phyloP scores from a whole-genome alignment of 495 filamentous ascomycete species.

The Penicillium fimorum region DNA sequence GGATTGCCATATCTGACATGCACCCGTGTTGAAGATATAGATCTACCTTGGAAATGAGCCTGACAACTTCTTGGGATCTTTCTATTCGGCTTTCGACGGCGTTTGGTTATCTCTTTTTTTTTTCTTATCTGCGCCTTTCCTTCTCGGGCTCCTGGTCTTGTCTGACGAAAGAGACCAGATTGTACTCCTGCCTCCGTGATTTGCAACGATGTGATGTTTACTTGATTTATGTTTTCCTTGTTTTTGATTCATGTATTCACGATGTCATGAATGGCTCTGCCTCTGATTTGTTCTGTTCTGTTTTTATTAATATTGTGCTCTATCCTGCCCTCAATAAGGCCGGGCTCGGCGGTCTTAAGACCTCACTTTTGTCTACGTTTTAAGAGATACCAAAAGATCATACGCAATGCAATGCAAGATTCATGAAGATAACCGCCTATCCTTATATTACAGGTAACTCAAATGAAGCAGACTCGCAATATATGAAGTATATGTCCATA shows the following conservation, averaged over 20 bases:
- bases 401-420: background rate
- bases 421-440: background rate
- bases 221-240: conserved; percentile 16
- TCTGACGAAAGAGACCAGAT: conserved; percentile 1
- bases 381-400: conserved; percentile 2
- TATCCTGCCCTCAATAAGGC: background rate
- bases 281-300: background rate
- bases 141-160: conserved; percentile 20
- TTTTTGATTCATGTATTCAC: conserved; percentile 22
- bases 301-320: background rate
- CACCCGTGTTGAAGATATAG: conserved; percentile 69
- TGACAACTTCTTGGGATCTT: background rate
- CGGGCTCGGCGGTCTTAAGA: background rate
- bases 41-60: conserved; percentile 70
- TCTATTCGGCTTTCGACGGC: background rate
- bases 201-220: conserved; percentile 21
- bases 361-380: conserved; percentile 3
- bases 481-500: background rate
- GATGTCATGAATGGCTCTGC: conserved; percentile 21
- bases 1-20: conserved; percentile 76
- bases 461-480: background rate
- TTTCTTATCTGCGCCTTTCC: conserved; percentile 1
- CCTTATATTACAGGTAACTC: background rate
- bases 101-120: conserved; percentile 1
- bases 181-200: conserved; percentile 10